Evolutionary conservation across 2,329 filamentous ascomycete genomes (phyloP), one percentile per base, ranked within the genome.

Genomic region (Aspergillus clavatus): DNA sequence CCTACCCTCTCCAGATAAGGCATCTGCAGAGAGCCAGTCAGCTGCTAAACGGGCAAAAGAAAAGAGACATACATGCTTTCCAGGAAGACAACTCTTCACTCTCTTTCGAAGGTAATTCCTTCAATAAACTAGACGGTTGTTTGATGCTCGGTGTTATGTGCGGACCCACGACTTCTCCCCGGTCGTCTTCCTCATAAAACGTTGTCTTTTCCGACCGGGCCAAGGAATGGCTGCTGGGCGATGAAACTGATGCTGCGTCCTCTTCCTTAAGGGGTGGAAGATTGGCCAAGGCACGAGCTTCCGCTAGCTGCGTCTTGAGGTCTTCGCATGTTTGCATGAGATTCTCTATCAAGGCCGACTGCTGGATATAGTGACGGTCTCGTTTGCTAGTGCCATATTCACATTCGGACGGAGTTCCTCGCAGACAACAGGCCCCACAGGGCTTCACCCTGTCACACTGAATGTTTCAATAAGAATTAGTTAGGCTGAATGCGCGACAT

Each of bases 361-460:
- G 60, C 24, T 55, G 51, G 14, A 63, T 63, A 19, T 53, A 62
- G 29, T 58, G 54, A n/a, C 55, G 60, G 42, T 63, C 60, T 27
- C 58, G 52, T 39, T 58, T 62, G 47, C 50, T 62, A 21, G 51
- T 57, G 29, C 56, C 57, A 46, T 62, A 63, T 55, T 63, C 59
- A 37, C 60, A 63, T 40, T 62, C 59, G 10, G 55, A 59, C 11
- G 60, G 60, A 1, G 55, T 55, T 8, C 60, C 60, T 24, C 59
- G 59, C 5, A 61, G 43, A 46, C 60, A 62, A 31, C 60, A 63
- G 18, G 60, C 56, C 35, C 60, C 50, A 24, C 60, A 63, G 27
- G 60, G 60, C 44, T 61, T 62, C 22, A 62, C 58, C 22, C 60
- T 53, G 41, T 63, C 60, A 40, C 60, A 63, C 60, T 61, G 36